Percentiles rank a stretch among this genome's conserved stretches.
phyloP scores from a whole-genome alignment of 371 early-diverging fungal species.

The Haplosporangium sp. region DNA sequence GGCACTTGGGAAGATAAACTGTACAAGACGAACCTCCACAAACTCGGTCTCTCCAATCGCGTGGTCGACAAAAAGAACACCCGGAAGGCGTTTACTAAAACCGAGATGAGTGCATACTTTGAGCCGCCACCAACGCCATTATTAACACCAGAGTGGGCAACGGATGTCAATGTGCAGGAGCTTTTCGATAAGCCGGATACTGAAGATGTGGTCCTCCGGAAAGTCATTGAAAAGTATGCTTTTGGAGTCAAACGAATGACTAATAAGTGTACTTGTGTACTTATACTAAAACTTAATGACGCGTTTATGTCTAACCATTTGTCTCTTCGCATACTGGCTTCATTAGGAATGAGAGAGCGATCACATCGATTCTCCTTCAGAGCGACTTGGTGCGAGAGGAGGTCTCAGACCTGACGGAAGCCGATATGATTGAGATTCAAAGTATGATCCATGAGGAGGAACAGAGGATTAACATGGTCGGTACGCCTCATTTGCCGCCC shows the following conservation, averaged over 20 bases:
- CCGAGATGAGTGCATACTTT: conserved; percentile 63
- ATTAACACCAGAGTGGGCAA: conserved; percentile 16
- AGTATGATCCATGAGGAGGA: conserved; percentile 36
- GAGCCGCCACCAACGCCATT: conserved; percentile 47
- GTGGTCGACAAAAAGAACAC: conserved; percentile 73
- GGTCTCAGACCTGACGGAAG: conserved; percentile 44
- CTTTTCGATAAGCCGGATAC: conserved; percentile 34
- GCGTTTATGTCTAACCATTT: neutral
- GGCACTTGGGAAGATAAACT: conserved; percentile 70
- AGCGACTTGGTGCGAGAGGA: conserved; percentile 39
- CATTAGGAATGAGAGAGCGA: conserved; percentile 19
- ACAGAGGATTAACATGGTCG: conserved; percentile 18
- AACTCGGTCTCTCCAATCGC: conserved; percentile 64
- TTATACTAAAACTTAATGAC: neutral
- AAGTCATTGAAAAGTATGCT: conserved; percentile 25
- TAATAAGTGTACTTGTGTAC: no score
- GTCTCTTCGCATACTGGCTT: neutral
- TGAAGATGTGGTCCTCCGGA: conserved; percentile 26
- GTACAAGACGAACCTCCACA: conserved; percentile 63
- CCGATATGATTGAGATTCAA: conserved; percentile 39
- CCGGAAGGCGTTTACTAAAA: conserved; percentile 48
- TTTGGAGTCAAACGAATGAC: neutral
- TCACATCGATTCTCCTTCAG: conserved; percentile 23
- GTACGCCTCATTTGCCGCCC: neutral
- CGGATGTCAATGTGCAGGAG: conserved; percentile 14